Conservation (phyloP, 2,329 filamentous ascomycete genomes). For the Xenoacremonium recifei region DNA sequence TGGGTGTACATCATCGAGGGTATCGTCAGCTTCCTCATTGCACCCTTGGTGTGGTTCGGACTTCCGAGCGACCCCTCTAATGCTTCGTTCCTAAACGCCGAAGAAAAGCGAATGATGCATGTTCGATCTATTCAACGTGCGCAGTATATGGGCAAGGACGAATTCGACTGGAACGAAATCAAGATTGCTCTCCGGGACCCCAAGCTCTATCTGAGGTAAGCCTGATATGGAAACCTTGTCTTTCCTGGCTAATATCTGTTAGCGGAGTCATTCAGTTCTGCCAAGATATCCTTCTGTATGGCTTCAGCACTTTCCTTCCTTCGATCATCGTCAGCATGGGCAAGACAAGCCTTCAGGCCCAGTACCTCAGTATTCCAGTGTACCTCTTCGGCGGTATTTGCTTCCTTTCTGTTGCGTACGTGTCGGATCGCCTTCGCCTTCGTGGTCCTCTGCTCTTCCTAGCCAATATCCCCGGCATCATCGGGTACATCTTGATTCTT, state of each 20-base stretch:
- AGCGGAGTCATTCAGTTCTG: constrained; percentile 48
- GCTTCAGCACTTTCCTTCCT: constrained; percentile 58
- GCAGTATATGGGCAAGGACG: constrained; percentile 47
- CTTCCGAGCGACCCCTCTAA: constrained; percentile 45
- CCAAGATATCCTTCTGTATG: constrained; percentile 51
- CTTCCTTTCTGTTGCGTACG: constrained; percentile 43
- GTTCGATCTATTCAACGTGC: constrained; percentile 42
- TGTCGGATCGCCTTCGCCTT: constrained; percentile 42
- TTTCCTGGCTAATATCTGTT: background rate
- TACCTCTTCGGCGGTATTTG: constrained; percentile 47
- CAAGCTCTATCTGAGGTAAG: constrained; percentile 48
- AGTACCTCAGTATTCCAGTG: constrained; percentile 57
- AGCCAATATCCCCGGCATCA: constrained; percentile 48
- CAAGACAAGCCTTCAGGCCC: constrained; percentile 48
- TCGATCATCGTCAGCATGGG: constrained; percentile 53
- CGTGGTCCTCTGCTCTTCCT: constrained; percentile 51
- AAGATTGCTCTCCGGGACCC: constrained; percentile 45
- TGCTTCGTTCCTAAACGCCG: constrained; percentile 47
- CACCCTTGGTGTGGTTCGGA: constrained; percentile 42
- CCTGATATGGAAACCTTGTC: background rate
- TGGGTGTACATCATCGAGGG: constrained; percentile 53
- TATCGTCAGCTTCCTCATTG: constrained; percentile 40
- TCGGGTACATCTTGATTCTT: constrained; percentile 49
- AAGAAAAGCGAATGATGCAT: constrained; percentile 50
- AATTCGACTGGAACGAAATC: constrained; percentile 51